These are phyloP conservation scores for Pseudogymnoascus sp. DNA, from an alignment of 2,329 filamentous ascomycete species.

Conservation along the genomic window DNA sequence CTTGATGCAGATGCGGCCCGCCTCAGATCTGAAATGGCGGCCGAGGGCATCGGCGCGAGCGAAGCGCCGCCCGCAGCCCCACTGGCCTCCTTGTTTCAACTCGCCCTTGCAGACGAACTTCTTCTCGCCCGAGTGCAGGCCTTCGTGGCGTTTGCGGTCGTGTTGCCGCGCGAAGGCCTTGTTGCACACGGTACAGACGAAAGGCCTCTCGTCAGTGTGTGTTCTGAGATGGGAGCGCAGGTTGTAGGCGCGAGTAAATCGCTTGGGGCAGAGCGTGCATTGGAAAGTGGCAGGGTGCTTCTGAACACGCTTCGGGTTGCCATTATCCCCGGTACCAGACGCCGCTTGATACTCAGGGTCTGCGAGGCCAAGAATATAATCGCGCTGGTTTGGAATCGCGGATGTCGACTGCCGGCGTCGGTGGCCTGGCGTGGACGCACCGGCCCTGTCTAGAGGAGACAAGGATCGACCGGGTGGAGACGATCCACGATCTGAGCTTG, in stretches of 20 bases:
- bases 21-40: slow-evolving; percentile 90
- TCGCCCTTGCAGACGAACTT: slow-evolving; percentile 96
- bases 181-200: slow-evolving; percentile 92
- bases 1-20: slow-evolving; percentile 92
- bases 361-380: slow-evolving; percentile 82
- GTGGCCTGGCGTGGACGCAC: slow-evolving; percentile 34
- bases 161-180: slow-evolving; percentile 98
- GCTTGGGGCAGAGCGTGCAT: slow-evolving; percentile 85
- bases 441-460: slow-evolving; percentile 51
- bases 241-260: slow-evolving; percentile 95
- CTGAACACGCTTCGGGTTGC: slow-evolving; percentile 70
- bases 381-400: slow-evolving; percentile 43
- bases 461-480: slow-evolving; percentile 43
- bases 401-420: slow-evolving; percentile 56
- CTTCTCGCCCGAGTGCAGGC: slow-evolving; percentile 93
- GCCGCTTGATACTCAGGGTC: slow-evolving; percentile 75
- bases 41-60: slow-evolving; percentile 92
- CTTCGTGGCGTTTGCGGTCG: slow-evolving; percentile 94
- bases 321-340: slow-evolving; percentile 45
- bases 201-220: slow-evolving; percentile 93
- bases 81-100: slow-evolving; percentile 71
- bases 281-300: slow-evolving; percentile 98
- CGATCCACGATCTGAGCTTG: slow-evolving; percentile 40
- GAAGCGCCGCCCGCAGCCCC: slow-evolving; percentile 90
- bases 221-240: slow-evolving; percentile 89